Evolutionary conservation across 306 rosid genomes (phyloP).

Genomic region (Castanea sativa): DNA sequence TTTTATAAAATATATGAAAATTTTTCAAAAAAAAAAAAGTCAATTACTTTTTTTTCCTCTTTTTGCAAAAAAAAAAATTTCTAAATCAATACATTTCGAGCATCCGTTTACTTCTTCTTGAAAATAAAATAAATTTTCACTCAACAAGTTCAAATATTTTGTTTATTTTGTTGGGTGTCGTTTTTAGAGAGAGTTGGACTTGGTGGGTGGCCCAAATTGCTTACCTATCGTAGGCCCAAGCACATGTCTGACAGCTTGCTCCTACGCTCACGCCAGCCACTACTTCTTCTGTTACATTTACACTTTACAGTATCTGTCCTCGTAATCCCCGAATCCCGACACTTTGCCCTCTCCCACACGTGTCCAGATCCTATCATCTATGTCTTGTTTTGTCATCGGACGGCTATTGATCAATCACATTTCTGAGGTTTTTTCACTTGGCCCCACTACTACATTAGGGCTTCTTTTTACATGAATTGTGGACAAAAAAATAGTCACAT

Average conservation of each 20-base stretch:
- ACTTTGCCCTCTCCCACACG: slow-evolving; percentile 20
- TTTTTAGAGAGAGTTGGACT: slow-evolving; percentile 8
- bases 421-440: background rate
- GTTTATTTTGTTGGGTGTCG: slow-evolving; percentile 28
- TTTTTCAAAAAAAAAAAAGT: background rate
- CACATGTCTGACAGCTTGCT: slow-evolving; percentile 73
- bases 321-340: slow-evolving; percentile 68
- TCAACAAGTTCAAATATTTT: slow-evolving; percentile 19
- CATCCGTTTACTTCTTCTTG: no score
- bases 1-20: no score
- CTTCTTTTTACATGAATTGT: background rate
- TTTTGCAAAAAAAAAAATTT: no score
- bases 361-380: slow-evolving; percentile 21
- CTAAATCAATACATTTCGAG: no score
- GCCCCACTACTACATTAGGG: slow-evolving; percentile 23
- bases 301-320: slow-evolving; percentile 36
- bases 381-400: slow-evolving; percentile 14
- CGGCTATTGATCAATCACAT: slow-evolving; percentile 5
- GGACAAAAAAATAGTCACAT: background rate
- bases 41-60: no score
- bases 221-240: slow-evolving; percentile 41
- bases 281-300: slow-evolving; percentile 17
- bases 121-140: slow-evolving; percentile 11
- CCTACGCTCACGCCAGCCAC: slow-evolving; percentile 35
- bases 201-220: slow-evolving; percentile 25